phyloP scores from a whole-genome alignment of 176 grass and related monocot genomes.

The Raddia distichophylla region DNA sequence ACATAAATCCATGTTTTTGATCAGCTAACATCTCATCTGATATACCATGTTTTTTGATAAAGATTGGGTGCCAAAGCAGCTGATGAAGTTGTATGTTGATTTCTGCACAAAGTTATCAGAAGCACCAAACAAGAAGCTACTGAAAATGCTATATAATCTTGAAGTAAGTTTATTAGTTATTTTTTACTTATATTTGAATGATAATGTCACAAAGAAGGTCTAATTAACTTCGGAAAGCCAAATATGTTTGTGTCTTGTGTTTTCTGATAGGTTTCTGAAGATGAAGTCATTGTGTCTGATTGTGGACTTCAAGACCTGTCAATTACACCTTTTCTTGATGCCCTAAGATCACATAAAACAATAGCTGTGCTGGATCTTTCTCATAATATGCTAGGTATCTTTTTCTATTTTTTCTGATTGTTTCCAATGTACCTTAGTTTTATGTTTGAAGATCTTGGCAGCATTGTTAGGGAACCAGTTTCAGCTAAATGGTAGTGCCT shows the following conservation, averaged over 20 bases:
- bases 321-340: conserved; percentile 73
- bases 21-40: conserved; percentile 22
- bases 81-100: conserved; percentile 95
- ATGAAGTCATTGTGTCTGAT: conserved; percentile 92
- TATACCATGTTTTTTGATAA: conserved; percentile 32
- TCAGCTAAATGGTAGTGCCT: conserved; percentile 24
- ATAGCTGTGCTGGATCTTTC: conserved; percentile 94
- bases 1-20: background rate
- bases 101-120: conserved; percentile 79
- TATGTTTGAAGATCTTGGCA: conserved; percentile 8
- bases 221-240: conserved; percentile 39
- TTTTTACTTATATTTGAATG: conserved; percentile 35
- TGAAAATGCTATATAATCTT: conserved; percentile 87
- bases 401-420: conserved; percentile 15
- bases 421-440: background rate
- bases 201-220: conserved; percentile 22
- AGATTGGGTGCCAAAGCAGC: conserved; percentile 90
- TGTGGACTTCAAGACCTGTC: conserved; percentile 86
- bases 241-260: conserved; percentile 42
- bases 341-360: conserved; percentile 79
- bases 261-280: conserved; percentile 83
- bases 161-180: conserved; percentile 61
- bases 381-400: conserved; percentile 88
- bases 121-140: conserved; percentile 66
- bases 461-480: conserved; percentile 6